Base-by-base conservation (phyloP, 1,139 yeast genomes). In the Taiozyma sp. region DNA sequence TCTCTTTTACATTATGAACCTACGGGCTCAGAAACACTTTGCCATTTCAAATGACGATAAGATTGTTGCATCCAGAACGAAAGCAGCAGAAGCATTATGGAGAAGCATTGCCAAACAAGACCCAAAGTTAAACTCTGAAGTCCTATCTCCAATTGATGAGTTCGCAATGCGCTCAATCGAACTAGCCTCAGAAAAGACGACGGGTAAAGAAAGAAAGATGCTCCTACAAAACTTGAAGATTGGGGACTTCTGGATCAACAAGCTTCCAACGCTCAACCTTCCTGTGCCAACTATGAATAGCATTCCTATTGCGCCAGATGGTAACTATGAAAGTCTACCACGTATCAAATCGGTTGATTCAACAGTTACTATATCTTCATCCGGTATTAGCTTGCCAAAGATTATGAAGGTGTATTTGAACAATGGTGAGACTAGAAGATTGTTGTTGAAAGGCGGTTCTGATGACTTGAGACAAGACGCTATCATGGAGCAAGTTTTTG, bases 391-490 rank as follows among this genome's bases (percentile, higher is more conserved):
- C 59, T 76, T 83, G 53, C 99, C 99, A 0, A 91, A 91, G 64
- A 85, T 93, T 47, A 74, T 83, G 46, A 76, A 72, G 1, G 70
- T 88, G 49, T 53, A 51, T 0, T 68, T 84, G 21, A 72, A 81
- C 0, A 77, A 81, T 61, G 98, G 97, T 0, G 58, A 66, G 0
- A 61, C 55, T 0, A 84, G 80, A 53, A 79, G 73, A 51, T 75
- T 85, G 62, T 70, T 93, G 22, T 72, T 90, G 58, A 95, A 95
- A 62, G 88, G 89, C 30, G 91, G 96, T 5, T 79, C 88, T 7
- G 99, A 95, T 68, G 99, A 95, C 67, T 69, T 93, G 50, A 73
- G 99, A 50, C 99, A 95, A 67, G 99, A 95, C 68, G 88, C 96
- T 0, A 88, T 93, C 54, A 95, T 95, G 99, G 96, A 91, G 64